These are phyloP conservation scores for Hypsizygus ulmarius DNA, from an alignment of 1,284 basidiomycete species.

Conservation along the genomic window DNA sequence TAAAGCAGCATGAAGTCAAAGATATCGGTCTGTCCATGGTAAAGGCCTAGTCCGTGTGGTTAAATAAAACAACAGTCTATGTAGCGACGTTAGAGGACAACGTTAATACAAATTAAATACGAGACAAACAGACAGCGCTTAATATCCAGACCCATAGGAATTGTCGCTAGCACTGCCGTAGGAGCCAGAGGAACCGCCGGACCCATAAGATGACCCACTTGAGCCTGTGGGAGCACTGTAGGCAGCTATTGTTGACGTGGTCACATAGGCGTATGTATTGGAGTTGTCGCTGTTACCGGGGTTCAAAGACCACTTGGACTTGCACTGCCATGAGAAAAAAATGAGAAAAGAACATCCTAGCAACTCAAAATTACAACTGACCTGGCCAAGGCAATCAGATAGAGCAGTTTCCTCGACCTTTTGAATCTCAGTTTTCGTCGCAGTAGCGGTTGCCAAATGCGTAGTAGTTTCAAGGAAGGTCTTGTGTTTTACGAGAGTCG, in stretches of 20 bases:
- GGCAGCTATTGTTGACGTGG: constrained; percentile 23
- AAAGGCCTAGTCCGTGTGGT: constrained; percentile 21
- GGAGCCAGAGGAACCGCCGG: constrained; percentile 9
- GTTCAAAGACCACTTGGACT: constrained; percentile 51
- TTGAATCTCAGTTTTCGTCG: constrained; percentile 45
- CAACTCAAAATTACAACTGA: constrained; percentile 20
- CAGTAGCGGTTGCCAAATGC: constrained; percentile 44
- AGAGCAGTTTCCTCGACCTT: constrained; percentile 45
- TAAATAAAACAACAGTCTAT: constrained; percentile 26
- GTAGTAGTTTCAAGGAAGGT: constrained; percentile 47
- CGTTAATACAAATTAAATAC: constrained; percentile 21
- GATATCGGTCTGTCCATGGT: constrained; percentile 30
- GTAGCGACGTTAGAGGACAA: constrained; percentile 15
- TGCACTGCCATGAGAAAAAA: constrained; percentile 42
- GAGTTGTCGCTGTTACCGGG: constrained; percentile 49
- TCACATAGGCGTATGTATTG: constrained; percentile 48
- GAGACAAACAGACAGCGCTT: constrained; percentile 17
- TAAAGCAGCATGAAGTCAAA: constrained; percentile 32
- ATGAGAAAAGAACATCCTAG: constrained; percentile 14
- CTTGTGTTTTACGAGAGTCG: constrained; percentile 44
- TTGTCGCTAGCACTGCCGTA: constrained; percentile 1
- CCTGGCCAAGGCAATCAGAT: constrained; percentile 51
- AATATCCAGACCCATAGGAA: constrained; percentile 23
- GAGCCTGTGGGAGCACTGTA: constrained; percentile 21
- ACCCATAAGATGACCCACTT: constrained; percentile 11